Conservation (phyloP, 306 rosid species). For the Castanea mollissima region DNA sequence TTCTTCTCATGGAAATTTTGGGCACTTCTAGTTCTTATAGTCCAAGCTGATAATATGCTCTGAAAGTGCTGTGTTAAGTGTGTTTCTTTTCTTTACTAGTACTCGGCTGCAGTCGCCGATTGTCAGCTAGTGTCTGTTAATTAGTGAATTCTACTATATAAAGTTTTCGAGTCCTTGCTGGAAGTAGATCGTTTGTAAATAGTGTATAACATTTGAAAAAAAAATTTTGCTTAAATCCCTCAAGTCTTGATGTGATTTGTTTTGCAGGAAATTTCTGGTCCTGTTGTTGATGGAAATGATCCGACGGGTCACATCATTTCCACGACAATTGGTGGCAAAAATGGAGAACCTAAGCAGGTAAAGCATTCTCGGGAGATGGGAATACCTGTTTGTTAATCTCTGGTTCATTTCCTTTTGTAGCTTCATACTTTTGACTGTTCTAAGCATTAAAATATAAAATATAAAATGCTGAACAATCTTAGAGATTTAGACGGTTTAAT, state of each 20-base stretch:
- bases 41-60: background rate
- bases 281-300: slow-evolving; percentile 75
- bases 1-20: background rate
- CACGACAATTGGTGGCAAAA: slow-evolving; percentile 93
- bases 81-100: background rate
- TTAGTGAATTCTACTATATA: background rate
- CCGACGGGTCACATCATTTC: slow-evolving; percentile 94
- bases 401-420: background rate
- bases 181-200: background rate
- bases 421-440: slow-evolving; percentile 12
- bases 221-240: background rate
- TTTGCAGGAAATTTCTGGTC: slow-evolving; percentile 75
- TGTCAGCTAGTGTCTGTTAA: background rate
- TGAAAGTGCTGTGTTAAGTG: background rate
- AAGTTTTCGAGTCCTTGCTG: background rate
- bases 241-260: slow-evolving; percentile 11
- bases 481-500: background rate
- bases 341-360: slow-evolving; percentile 97
- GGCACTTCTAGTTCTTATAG: background rate
- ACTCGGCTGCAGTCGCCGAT: background rate
- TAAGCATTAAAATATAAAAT: background rate
- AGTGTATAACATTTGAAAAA: background rate
- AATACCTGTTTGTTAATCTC: background rate
- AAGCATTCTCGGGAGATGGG: slow-evolving; percentile 15
- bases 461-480: background rate